phyloP scores from a whole-genome alignment of 352 stramenopile species.

The Phytophthora boehmeriae region DNA sequence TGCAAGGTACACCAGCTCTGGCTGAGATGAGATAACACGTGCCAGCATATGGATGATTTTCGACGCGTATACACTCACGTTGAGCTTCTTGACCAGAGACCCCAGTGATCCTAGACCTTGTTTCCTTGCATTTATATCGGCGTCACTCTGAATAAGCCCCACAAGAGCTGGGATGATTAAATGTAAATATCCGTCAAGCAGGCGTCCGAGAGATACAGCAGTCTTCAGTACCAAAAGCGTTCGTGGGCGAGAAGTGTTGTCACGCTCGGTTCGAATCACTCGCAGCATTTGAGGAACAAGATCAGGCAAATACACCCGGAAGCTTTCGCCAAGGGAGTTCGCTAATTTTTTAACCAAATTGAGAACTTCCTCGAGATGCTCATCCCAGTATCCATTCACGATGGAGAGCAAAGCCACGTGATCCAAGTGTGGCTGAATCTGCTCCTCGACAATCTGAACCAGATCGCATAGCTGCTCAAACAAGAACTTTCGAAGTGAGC shows the following conservation, averaged over 20 bases:
- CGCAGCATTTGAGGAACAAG: slow-evolving; percentile 90
- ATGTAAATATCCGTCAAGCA: slow-evolving; percentile 86
- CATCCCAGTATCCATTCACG: slow-evolving; percentile 85
- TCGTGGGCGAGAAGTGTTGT: slow-evolving; percentile 64
- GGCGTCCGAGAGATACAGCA: slow-evolving; percentile 68
- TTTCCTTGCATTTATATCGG: slow-evolving; percentile 80
- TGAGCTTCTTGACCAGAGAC: slow-evolving; percentile 89
- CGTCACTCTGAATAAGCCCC: slow-evolving; percentile 83
- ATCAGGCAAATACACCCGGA: slow-evolving; percentile 89
- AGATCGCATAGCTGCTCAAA: slow-evolving; percentile 97
- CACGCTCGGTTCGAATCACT: slow-evolving; percentile 82
- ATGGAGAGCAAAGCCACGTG: slow-evolving; percentile 86
- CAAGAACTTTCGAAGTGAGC: slow-evolving; percentile 93
- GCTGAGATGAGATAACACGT: slow-evolving; percentile 82
- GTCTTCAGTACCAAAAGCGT: slow-evolving; percentile 85
- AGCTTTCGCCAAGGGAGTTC: slow-evolving; percentile 83
- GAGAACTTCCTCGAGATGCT: slow-evolving; percentile 97
- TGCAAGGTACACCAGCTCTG: slow-evolving; percentile 83
- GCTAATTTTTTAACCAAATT: slow-evolving; percentile 95
- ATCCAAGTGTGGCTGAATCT: slow-evolving; percentile 93
- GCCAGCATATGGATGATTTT: slow-evolving; percentile 92
- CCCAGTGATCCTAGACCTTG: slow-evolving; percentile 82
- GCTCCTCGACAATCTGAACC: slow-evolving; percentile 96
- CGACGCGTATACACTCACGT: slow-evolving; percentile 87
- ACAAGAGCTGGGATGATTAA: slow-evolving; percentile 86